Percentiles rank a stretch among this genome's conserved stretches.
Conservation (phyloP, 2,329 filamentous ascomycete genomes). For the Myriangium duriaei region DNA sequence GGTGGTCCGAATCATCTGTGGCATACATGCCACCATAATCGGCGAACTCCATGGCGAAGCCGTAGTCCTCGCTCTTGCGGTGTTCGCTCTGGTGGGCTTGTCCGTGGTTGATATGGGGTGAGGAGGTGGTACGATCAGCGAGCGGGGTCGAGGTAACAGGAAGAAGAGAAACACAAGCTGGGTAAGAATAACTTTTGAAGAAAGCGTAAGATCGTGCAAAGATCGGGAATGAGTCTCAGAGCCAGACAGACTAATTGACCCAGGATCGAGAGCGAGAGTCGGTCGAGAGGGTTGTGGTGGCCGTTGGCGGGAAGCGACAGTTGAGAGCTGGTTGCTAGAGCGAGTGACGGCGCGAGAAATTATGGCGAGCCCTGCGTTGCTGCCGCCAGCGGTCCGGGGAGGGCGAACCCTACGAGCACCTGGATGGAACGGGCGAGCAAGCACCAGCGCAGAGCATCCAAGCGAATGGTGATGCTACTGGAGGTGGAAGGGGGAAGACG, state of each 20-base stretch:
- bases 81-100: background rate
- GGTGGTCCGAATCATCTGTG: slow-evolving; percentile 12
- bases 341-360: slow-evolving; percentile 10
- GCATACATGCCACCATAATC: slow-evolving; percentile 12
- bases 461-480: slow-evolving; percentile 5
- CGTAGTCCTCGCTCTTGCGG: background rate
- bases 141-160: no score
- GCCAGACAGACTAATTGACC: background rate
- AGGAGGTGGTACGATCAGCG: no score
- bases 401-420: slow-evolving; percentile 1
- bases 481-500: slow-evolving; percentile 1
- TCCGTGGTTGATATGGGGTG: no score
- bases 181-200: no score
- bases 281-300: slow-evolving; percentile 4
- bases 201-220: background rate
- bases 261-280: background rate
- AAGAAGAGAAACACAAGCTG: background rate
- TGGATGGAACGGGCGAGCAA: background rate
- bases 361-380: slow-evolving; percentile 4
- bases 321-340: slow-evolving; percentile 11
- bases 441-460: no score
- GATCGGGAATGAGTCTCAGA: slow-evolving; percentile 1
- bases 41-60: slow-evolving; percentile 12
- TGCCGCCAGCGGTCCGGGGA: background rate
- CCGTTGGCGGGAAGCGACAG: slow-evolving; percentile 10